Percentiles rank a stretch among this genome's conserved stretches.
Conservation (phyloP, 1,139 yeast species). For the Magnusiomyces suaveolens region DNA sequence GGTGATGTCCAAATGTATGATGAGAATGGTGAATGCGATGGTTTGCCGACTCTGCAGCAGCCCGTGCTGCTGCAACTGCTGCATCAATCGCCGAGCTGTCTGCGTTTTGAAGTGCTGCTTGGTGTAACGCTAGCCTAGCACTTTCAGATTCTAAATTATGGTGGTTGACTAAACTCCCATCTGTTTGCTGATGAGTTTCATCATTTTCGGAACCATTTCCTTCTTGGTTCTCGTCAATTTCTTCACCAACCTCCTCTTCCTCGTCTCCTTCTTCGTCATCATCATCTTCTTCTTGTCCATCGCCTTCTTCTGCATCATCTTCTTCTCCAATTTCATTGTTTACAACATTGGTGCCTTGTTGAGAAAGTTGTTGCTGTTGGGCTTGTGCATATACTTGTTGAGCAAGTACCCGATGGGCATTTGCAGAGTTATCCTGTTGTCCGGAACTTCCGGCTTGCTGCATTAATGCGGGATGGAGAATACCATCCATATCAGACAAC, state of each 20-base stretch:
- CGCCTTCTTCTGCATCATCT: neutral
- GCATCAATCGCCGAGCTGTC: too few species aligned
- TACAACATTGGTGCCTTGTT: too few species aligned
- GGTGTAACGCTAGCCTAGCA: too few species aligned
- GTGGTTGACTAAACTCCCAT: neutral
- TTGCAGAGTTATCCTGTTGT: neutral
- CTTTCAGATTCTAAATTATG: neutral
- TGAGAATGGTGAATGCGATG: too few species aligned
- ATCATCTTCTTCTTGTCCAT: neutral
- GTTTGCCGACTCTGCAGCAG: too few species aligned
- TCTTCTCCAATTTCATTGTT: neutral
- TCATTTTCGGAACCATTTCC: too few species aligned
- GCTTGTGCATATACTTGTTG: neutral
- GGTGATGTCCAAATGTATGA: too few species aligned
- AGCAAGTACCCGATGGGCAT: neutral
- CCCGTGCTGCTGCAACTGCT: too few species aligned
- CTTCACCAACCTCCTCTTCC: neutral
- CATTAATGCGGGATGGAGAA: slow-evolving; percentile 4
- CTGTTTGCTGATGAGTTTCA: neutral
- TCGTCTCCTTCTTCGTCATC: neutral
- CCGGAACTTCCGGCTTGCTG: neutral
- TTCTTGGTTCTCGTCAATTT: neutral
- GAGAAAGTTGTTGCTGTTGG: neutral
- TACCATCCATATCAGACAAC: neutral
- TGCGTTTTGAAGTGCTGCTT: too few species aligned